Base-by-base conservation (phyloP, 768 basidiomycete genomes). In the Lactarius quietus region DNA sequence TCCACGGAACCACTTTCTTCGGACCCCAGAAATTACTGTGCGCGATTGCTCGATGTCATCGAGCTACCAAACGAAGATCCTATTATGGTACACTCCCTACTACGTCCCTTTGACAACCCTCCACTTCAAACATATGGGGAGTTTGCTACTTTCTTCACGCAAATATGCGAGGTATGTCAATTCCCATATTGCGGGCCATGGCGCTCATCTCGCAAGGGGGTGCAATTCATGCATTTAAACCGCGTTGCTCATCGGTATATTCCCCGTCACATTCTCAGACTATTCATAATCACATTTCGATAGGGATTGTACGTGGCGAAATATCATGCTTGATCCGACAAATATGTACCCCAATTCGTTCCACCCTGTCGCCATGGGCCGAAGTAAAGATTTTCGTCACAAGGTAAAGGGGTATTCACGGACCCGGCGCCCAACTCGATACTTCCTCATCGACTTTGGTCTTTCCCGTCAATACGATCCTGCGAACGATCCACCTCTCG, bases 81-180 rank as follows among this genome's bases (percentile, higher is more conserved):
- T 1, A 43, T 74, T 7, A 59, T 80, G 9, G 77, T 79, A 15
- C 73, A 78, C 67, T 74, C 79, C 2, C 62, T 74, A 3, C 63
- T 79, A 6, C 69, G 73, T 3, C 35, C 15, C 3, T 74, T 59
- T 56, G 31, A 73, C 33, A 54, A 74, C 6, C 78, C 78, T 0
- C 69, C 29, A 0, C 74, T 80, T 54, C 65, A 70, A 18, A 78
- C 76, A 0, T 61, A 76, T 1, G 77, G 79, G 0, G 79, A 80
- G 65, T 73, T 70, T 1, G 56, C 79, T 0, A 73, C 72, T 10
- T 78, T 73, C 59, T 67, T 76, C 17, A 31, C 66, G 0, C 78
- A 80, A 55, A 39, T 77, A 0, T 71, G 79, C 28, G 78, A 79
- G 72, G 79, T 77, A 23, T 3, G 65, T 41, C 5, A 1, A 15